phyloP scores from a whole-genome alignment of 2,329 filamentous ascomycete species.

The Penicillium decumbens region DNA sequence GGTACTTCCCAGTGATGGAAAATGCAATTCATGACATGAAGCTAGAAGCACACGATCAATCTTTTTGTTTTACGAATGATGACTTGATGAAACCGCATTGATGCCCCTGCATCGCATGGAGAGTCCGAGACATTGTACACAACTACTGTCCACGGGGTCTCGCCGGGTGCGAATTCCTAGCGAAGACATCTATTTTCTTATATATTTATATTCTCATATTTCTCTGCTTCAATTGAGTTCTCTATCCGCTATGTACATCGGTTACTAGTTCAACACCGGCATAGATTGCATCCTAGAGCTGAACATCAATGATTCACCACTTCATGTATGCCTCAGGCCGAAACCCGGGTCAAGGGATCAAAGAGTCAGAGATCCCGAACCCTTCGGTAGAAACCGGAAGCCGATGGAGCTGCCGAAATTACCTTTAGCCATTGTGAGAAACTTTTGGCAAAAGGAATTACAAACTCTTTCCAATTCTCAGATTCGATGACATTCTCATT shows the following conservation, averaged over 20 bases:
- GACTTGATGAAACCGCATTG: conserved; percentile 14
- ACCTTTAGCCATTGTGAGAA: conserved; percentile 3
- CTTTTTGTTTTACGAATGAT: conserved; percentile 14
- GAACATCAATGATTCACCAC: neutral
- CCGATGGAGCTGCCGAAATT: conserved; percentile 6
- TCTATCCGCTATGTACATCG: neutral
- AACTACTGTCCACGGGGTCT: neutral
- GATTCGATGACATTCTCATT: neutral
- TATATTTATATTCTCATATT: neutral
- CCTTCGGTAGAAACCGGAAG: conserved; percentile 20
- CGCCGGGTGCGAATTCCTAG: neutral
- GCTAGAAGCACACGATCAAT: neutral
- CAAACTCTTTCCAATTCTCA: neutral
- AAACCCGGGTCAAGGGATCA: neutral
- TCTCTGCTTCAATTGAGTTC: neutral
- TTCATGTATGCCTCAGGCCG: neutral
- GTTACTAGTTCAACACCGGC: neutral
- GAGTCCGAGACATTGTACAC: neutral
- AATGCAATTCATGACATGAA: neutral
- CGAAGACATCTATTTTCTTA: neutral
- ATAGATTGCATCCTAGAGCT: no score
- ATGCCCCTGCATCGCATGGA: conserved; percentile 1
- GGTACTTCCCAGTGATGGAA: conserved; percentile 4
- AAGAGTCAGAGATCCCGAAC: neutral
- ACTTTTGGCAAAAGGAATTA: neutral